Evolutionary conservation across 2,329 filamentous ascomycete genomes (phyloP), one percentile per base, ranked within the genome.

Genomic region (Fusarium solani-melongenae): DNA sequence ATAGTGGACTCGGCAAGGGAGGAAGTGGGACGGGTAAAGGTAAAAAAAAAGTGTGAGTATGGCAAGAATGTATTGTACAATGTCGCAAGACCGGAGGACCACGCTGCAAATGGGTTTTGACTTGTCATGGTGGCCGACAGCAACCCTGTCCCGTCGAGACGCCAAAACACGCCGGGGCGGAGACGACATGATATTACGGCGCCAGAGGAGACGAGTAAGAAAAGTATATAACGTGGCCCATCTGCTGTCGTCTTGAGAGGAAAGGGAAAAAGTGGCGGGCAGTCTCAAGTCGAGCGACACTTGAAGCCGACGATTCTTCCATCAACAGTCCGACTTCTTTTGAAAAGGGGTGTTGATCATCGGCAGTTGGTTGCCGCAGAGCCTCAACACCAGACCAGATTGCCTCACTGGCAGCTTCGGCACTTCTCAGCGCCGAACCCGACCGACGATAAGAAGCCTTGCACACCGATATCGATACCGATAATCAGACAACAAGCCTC

Each of bases 1-100:
- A 74, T 62, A 72, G 75, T 75, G 75, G 75, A 72, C 69, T 66
- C 60, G 24, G 61, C 55, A 69, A 66, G 68, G 56, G 58, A 29
- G 20, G 41, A 29, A 67, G 67, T 69, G 67, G 71, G 71, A 73
- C 70, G 20, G 39, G 20, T 9, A 20, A 53, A 38, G 56, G 29
- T 27, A 12, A 41, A n/a, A 44, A 24, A 24, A 39, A 8, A 31
- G 29, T 51, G 56, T 69, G 71, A 68, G 68, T 44, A 62, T 49
- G 56, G 60, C 71, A 61, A 66, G 46, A 27, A 33, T 20, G n/a
- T 27, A 49, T 51, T 22, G 33, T 62, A 53, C 66, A 74, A 74
- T 70, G 56, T 74, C 56, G 68, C 64, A 69, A 62, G 68, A 24
- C 22, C 70, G 62, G 62, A 49, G 38, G 29, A 64, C 51, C 62